Evolutionary conservation across 148 eudicot genomes (phyloP).

Genomic region (Oxyria digyna): DNA sequence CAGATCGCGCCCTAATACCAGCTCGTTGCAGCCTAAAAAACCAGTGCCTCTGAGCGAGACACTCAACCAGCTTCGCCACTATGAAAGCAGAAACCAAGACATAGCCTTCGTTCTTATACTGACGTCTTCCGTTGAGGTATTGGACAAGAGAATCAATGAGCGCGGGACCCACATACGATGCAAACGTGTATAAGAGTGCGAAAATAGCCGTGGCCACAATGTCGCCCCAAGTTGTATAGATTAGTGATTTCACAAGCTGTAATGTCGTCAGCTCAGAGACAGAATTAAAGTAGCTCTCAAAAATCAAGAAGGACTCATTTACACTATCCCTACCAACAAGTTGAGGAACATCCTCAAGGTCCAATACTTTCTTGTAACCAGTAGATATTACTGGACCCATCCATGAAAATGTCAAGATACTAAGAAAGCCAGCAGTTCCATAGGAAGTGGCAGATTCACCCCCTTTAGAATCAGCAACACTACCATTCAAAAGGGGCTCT

Average conservation of each 20-base stretch:
- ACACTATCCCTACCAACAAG: conserved; percentile 37
- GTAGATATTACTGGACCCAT: conserved; percentile 32
- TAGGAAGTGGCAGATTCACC: conserved; percentile 35
- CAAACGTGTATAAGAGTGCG: conserved; percentile 31
- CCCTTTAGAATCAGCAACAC: conserved; percentile 13
- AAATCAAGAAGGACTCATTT: conserved; percentile 23
- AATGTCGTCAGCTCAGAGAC: conserved; percentile 23
- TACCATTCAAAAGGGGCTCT: conserved; percentile 50
- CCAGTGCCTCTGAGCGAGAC: conserved; percentile 41
- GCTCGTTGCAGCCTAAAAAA: conserved; percentile 34
- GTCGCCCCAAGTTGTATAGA: conserved; percentile 36
- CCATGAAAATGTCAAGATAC: conserved; percentile 49
- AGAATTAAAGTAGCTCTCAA: conserved; percentile 24
- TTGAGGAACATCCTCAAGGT: conserved; percentile 67
- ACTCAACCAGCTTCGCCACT: conserved; percentile 41
- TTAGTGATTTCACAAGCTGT: conserved; percentile 39
- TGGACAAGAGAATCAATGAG: conserved; percentile 49
- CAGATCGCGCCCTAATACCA: conserved; percentile 36
- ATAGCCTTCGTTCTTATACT: conserved; percentile 27
- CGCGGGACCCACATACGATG: conserved; percentile 45
- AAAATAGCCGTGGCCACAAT: conserved; percentile 27
- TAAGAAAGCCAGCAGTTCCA: conserved; percentile 26
- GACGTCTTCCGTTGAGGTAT: conserved; percentile 32
- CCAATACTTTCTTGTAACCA: conserved; percentile 48
- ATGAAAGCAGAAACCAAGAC: conserved; percentile 30